phyloP scores from a whole-genome alignment of 2,329 filamentous ascomycete species.

The Paecilomyces dactylethromorphus region DNA sequence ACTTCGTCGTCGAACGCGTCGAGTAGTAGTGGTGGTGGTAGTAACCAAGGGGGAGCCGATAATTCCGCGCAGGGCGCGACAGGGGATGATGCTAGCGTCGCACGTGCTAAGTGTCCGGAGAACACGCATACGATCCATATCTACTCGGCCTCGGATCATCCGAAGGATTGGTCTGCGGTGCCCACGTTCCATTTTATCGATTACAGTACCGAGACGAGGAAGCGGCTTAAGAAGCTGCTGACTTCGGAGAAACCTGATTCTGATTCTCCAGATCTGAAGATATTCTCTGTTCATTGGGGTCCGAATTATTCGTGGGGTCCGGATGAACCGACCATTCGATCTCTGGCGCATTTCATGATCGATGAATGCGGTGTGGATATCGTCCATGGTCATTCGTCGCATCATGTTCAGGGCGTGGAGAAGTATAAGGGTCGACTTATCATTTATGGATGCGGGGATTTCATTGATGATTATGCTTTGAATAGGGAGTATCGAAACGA shows the following conservation, averaged over 20 bases:
- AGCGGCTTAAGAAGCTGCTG: constrained; percentile 16
- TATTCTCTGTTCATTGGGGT: constrained; percentile 37
- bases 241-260: constrained; percentile 3
- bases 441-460: constrained; percentile 37
- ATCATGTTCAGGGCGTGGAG: constrained; percentile 37
- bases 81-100: neutral
- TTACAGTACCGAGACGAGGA: constrained; percentile 18
- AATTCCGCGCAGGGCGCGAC: neutral
- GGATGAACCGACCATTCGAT: constrained; percentile 17
- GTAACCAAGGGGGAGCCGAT: too few species aligned
- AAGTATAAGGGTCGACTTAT: constrained; percentile 28
- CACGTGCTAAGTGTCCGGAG: neutral
- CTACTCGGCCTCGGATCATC: constrained; percentile 32
- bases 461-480: constrained; percentile 38
- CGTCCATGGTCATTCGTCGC: constrained; percentile 35
- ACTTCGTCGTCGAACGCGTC: neutral
- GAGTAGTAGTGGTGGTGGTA: too few species aligned
- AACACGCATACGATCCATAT: constrained; percentile 20
- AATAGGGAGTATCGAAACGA: constrained; percentile 30
- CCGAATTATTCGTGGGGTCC: constrained; percentile 35
- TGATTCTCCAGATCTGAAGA: constrained; percentile 18
- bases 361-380: constrained; percentile 37
- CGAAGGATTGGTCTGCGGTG: constrained; percentile 23
- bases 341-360: constrained; percentile 32
- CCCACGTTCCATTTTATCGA: constrained; percentile 31